phyloP scores from a whole-genome alignment of 176 grass and related monocot genomes.

The Carex littledalei region DNA sequence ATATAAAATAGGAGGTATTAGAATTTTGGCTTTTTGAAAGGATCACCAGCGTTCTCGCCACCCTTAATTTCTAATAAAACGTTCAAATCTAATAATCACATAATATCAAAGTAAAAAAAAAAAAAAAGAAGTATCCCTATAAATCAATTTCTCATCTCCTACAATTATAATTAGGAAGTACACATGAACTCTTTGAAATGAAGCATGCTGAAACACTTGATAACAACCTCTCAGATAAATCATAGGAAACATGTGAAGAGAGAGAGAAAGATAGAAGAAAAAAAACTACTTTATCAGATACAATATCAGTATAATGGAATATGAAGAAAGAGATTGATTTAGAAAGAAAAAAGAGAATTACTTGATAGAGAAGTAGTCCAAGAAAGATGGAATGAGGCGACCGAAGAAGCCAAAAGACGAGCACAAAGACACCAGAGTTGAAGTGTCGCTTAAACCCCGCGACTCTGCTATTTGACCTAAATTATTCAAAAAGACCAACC shows the following conservation, averaged over 20 bases:
- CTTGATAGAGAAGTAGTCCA: slow-evolving; percentile 89
- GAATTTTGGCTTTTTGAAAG: not conserved
- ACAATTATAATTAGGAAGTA: not conserved
- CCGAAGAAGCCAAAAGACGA: slow-evolving; percentile 98
- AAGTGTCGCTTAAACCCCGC: slow-evolving; percentile 37
- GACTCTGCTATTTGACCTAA: slow-evolving; percentile 95
- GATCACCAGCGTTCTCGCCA: not conserved
- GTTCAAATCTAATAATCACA: not conserved
- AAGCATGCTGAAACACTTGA: not conserved
- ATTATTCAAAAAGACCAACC: slow-evolving; percentile 93
- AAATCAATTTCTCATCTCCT: not conserved
- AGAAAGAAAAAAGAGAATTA: slow-evolving; percentile 25
- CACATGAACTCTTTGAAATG: not conserved
- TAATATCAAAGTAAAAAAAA: not conserved
- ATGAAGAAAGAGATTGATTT: not conserved
- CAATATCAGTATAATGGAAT: not conserved
- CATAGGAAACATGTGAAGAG: slow-evolving; percentile 4
- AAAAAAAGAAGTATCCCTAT: not conserved
- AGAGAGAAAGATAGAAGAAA: not conserved
- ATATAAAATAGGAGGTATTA: not conserved
- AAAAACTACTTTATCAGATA: not conserved
- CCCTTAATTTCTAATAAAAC: not conserved
- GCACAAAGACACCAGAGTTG: slow-evolving; percentile 74
- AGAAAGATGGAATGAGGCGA: slow-evolving; percentile 77
- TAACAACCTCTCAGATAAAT: not conserved